These are phyloP conservation scores for Umbelopsis isabellina DNA, from an alignment of 192 early-diverging fungal species.

Conservation along the genomic window DNA sequence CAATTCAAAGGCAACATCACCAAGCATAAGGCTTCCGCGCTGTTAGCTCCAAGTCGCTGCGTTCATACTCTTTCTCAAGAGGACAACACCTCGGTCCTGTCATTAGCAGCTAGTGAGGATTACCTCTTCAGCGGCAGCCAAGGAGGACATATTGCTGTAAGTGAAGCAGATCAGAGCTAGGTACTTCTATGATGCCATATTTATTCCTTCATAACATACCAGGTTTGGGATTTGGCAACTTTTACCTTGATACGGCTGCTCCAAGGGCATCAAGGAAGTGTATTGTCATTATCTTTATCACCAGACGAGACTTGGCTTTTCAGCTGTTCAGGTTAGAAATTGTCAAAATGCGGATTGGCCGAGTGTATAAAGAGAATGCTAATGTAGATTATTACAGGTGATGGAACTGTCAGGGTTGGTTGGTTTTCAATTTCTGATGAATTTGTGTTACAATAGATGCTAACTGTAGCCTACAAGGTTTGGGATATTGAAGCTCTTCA, in stretches of 20 bases:
- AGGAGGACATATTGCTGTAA: conserved; percentile 63
- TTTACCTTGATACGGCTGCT: conserved; percentile 52
- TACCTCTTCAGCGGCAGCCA: conserved; percentile 74
- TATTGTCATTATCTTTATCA: conserved; percentile 49
- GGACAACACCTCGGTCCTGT: conserved; percentile 59
- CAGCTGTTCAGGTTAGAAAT: conserved; percentile 56
- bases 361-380: background rate
- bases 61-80: conserved; percentile 56
- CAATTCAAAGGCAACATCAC: conserved; percentile 28
- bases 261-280: conserved; percentile 54
- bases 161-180: background rate
- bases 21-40: conserved; percentile 24
- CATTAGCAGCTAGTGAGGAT: conserved; percentile 59
- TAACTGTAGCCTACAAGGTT: conserved; percentile 28
- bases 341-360: conserved; percentile 2
- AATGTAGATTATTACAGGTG: conserved; percentile 52
- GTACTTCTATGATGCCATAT: background rate
- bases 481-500: conserved; percentile 68
- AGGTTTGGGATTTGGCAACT: conserved; percentile 56
- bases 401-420: conserved; percentile 65
- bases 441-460: background rate
- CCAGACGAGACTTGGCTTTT: conserved; percentile 52
- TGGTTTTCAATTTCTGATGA: background rate
- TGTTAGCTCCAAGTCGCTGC: conserved; percentile 32
- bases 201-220: background rate